These are phyloP conservation scores for Diaporthe capsici DNA, from an alignment of 2,329 filamentous ascomycete species.

Conservation along the genomic window DNA sequence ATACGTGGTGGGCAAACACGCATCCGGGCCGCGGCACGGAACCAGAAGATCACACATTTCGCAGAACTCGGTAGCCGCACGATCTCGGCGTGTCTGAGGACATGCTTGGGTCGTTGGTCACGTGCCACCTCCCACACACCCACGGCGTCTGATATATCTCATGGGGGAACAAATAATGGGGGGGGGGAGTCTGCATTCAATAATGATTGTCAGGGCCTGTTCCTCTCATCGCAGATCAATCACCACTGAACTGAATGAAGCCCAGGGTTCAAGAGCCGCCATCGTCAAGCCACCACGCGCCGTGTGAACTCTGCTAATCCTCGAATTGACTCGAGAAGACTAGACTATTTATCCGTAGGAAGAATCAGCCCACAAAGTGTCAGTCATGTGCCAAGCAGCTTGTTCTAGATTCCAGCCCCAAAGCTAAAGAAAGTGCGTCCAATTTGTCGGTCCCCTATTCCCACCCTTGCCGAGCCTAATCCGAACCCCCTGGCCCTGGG, in stretches of 20 bases:
- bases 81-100: background rate
- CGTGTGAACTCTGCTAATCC: background rate
- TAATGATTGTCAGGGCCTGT: background rate
- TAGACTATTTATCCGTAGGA: background rate
- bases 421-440: constrained; percentile 7
- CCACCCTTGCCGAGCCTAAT: constrained; percentile 17
- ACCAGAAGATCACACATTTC: constrained; percentile 11
- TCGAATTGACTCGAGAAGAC: background rate
- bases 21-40: constrained; percentile 21
- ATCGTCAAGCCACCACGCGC: background rate
- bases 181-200: constrained; percentile 2
- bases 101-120: background rate
- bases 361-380: background rate
- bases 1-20: background rate
- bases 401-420: constrained; percentile 19
- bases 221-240: background rate
- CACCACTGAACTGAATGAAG: background rate
- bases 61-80: background rate
- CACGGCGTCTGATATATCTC: background rate
- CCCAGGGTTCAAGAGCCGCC: background rate
- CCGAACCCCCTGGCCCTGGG: background rate
- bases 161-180: background rate
- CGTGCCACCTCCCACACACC: background rate
- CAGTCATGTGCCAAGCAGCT: constrained; percentile 3
- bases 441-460: background rate